Base-by-base conservation (phyloP, 2,329 filamentous ascomycete genomes). In the Decorospora gaudefroyi region DNA sequence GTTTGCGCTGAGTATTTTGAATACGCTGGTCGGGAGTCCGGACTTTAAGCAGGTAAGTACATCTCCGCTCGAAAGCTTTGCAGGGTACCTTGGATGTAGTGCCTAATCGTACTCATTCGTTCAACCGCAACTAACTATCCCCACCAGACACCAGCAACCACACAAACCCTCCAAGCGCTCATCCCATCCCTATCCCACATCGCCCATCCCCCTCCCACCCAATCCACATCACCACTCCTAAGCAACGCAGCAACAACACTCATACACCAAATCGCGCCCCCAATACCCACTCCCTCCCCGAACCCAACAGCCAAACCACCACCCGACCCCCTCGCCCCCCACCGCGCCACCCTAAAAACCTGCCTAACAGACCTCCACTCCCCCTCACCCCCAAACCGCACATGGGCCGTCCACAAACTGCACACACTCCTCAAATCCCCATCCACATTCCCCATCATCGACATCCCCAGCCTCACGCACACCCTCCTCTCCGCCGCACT, bases 401-500 rank as follows among this genome's bases (percentile, higher is more conserved):
- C 63, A 2, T 70, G 68, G 57, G 67, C 68, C 4, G 53, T 73
- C 17, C 54, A 61, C 4, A 59, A 53, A 0, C 37, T 73, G 0
- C 55, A 57, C 18, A 59, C 52, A 28, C 72, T 90, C 6, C 78
- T 90, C 26, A 53, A 74, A 16, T 67, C 55, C 26, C 33, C 77
- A 0, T 71, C 74, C 26, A 82, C 82, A 28, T 68, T 66, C 38
- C 68, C 83, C 0, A 73, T 85, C 7, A 65, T 90, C 11, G 85
- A 90, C 59, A 77, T 89, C n/a, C 81, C 82, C 0, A 78, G 83
- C 1, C 74, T 83, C 3, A 73, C 86, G 0, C 79, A 85, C 4
- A 74, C 88, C 1, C 73, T 90, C 0, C 73, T 89, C 39, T 82
- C 83, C 1, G 81, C 79, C 7, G 74, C 88, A 0, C 72, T 89